Evolutionary conservation across 257 asterid genomes (phyloP).

Genomic region (Gentiana dahurica): DNA sequence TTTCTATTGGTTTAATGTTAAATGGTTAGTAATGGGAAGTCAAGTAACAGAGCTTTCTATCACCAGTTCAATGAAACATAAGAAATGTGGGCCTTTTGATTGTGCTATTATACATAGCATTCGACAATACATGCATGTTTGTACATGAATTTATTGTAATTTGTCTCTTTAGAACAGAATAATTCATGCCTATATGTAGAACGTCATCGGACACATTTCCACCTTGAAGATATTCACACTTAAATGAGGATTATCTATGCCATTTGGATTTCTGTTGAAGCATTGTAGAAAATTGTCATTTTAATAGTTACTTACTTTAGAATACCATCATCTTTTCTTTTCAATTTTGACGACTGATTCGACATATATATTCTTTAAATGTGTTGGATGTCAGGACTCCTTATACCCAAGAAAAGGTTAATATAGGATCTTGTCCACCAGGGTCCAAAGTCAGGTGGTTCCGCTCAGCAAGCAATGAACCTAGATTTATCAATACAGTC

Average conservation of each 20-base stretch:
- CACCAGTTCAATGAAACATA: too few species aligned
- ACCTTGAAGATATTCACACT: too few species aligned
- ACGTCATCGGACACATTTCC: background rate
- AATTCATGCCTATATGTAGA: background rate
- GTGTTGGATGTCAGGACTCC: conserved; percentile 53
- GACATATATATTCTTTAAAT: background rate
- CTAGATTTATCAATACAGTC: conserved; percentile 82
- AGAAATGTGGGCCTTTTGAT: too few species aligned
- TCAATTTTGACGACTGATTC: background rate
- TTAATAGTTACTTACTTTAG: background rate
- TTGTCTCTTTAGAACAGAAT: background rate
- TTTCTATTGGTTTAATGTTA: background rate
- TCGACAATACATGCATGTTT: too few species aligned
- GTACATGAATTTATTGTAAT: background rate
- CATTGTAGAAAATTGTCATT: background rate
- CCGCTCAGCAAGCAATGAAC: conserved; percentile 71
- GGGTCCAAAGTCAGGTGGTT: conserved; percentile 91
- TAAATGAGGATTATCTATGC: too few species aligned
- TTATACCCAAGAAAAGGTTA: conserved; percentile 55
- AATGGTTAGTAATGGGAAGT: background rate
- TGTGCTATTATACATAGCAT: too few species aligned
- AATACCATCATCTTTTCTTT: background rate
- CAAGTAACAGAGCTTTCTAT: too few species aligned
- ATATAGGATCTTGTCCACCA: conserved; percentile 89
- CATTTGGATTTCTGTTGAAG: too few species aligned